Conservation (phyloP, 176 grass and related monocot genomes). For the Aegilops longissima region DNA sequence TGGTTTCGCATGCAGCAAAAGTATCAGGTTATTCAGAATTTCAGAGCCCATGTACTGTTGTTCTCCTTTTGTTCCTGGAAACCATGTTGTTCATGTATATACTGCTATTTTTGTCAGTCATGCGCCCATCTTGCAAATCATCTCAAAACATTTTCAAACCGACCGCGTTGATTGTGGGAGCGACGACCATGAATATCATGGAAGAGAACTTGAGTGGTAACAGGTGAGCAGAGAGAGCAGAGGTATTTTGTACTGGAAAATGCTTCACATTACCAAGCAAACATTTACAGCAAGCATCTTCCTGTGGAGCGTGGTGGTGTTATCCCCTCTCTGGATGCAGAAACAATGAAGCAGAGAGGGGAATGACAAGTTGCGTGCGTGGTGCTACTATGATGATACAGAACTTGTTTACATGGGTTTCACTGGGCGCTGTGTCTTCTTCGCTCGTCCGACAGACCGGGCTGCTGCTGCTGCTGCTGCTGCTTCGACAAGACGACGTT, state of each 20-base stretch:
- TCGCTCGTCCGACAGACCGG: constrained; percentile 17
- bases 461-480: not conserved
- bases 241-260: constrained; percentile 3
- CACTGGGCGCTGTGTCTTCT: constrained; percentile 37
- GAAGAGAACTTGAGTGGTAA: not conserved
- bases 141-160: not conserved
- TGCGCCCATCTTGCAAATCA: not conserved
- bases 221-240: not conserved
- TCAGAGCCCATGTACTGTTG: constrained; percentile 4
- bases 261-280: constrained; percentile 19
- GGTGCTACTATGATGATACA: not conserved
- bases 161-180: not conserved
- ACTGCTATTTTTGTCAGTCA: not conserved
- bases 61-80: not conserved
- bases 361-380: not conserved
- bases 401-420: constrained; percentile 21
- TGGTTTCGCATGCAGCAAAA: constrained; percentile 12
- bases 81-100: constrained; percentile 11
- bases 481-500: constrained; percentile 69
- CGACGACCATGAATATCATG: not conserved
- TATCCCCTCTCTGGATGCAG: not conserved
- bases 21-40: constrained; percentile 30
- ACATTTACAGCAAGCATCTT: constrained; percentile 41
- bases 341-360: not conserved
- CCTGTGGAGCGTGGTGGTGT: not conserved